Evolutionary conservation across 2,329 filamentous ascomycete genomes (phyloP), one percentile per base, ranked within the genome.

Genomic region (Neonectria punicea): DNA sequence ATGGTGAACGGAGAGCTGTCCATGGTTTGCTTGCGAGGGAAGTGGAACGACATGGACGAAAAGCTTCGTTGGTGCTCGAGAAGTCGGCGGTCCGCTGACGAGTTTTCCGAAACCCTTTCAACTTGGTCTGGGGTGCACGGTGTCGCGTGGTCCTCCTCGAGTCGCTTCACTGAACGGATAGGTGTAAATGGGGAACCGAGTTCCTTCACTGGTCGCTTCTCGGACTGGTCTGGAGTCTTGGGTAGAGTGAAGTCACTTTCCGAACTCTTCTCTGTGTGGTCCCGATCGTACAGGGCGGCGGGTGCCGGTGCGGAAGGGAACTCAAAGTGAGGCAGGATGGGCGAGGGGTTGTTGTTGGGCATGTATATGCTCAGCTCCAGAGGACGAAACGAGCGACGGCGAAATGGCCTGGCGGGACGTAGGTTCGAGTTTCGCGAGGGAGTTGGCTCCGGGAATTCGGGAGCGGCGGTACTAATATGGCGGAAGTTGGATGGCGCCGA

Each of bases 401-500:
- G 73, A 25, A 73, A 46, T 49, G 70, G 67, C 47, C 63, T 71
- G 13, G 73, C 70, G 20, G 72, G 71, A 28, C 68, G 70, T 25
- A 74, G 62, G 30, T 75, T 71, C 0, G 71, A 65, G 20, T 65
- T 63, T 43, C 63, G 64, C n/a, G 67, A 68, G 22, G 70, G 71
- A 10, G 70, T 70, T 22, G 69, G 65, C 30, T 68, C 65, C 16
- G 70, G 61, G 56, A 80, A 78, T 53, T 81, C 80, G 61, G 80
- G 80, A n/a, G 82, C 78, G 51, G 80, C 81, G 18, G 84, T 85
- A 59, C 85, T 79, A 53, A 90, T 70, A 78, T 90, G 88, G 51
- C 84, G 85, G 72, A 90, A 90, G 75, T 90, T 81, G 53, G 84
- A 84, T 4, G 88, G 88, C 20, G 81, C 81, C 46, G 87, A 89